Base-by-base conservation (phyloP, 352 stramenopile species). In the Pythium dissotocum region DNA sequence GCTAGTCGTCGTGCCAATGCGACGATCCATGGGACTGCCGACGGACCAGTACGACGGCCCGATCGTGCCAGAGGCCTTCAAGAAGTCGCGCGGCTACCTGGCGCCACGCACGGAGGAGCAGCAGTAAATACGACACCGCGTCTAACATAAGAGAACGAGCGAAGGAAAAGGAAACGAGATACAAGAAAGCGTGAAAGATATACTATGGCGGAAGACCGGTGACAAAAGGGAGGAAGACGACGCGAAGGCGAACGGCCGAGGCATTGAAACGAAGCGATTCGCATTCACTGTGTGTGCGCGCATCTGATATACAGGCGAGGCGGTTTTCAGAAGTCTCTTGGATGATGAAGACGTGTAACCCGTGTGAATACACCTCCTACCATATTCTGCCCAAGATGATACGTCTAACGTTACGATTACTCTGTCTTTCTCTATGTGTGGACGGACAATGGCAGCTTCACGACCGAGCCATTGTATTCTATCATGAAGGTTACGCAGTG, bases 31-130 rank as follows among this genome's bases (percentile, higher is more conserved):
- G 71, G 88, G 88, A 5, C 78, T 94, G 55, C 88, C 88, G 12
- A 96, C 88, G 54, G 87, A 96, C 74, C 88, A 96, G 73, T 96
- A 96, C 80, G 88, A 96, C 74, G 88, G 88, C 56, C 88, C 88
- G 13, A 84, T 88, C 73, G 79, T 95, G 61, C 87, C 87, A 7
- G 83, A 82, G 61, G 83, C 72, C 64, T 82, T 92, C 38, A 79
- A 85, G 65, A 91, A 90, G 76, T 91, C 83, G 58, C 85, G 85
- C 67, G 86, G 83, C 57, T 76, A 90, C 80, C 67, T 93, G 64
- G 83, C 71, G 30, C 73, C 73, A 38, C 49, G 49, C 49, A 56
- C 49, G 46, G 46, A 56, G 48, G 71, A 73, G 26, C 66, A 78
- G 58, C 46, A 77, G 58, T 75, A 87, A 77, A 70, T 65, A 32